phyloP scores from a whole-genome alignment of 345 rosid genomes.

The Geranium brycei region DNA sequence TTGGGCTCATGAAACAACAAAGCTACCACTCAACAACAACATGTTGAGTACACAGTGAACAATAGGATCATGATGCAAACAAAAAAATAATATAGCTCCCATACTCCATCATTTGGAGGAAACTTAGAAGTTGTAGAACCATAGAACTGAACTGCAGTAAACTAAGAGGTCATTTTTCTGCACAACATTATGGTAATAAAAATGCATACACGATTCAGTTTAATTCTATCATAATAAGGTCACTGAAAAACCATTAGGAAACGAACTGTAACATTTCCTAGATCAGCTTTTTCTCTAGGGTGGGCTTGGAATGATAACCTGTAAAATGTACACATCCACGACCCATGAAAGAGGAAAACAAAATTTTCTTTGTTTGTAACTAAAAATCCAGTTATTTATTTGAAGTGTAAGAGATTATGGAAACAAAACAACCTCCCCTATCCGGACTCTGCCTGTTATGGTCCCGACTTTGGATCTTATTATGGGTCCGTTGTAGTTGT shows the following conservation, averaged over 20 bases:
- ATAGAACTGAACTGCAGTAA: constrained; percentile 57
- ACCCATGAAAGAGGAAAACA: neutral
- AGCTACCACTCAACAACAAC: neutral
- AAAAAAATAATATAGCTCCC: no score
- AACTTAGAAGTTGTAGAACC: constrained; percentile 73
- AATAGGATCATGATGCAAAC: no score
- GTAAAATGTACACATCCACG: constrained; percentile 3
- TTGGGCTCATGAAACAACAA: neutral
- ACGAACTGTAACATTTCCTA: constrained; percentile 34
- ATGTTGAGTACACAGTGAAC: neutral
- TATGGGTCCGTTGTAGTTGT: no score
- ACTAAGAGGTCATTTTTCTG: constrained; percentile 4
- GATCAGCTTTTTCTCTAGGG: constrained; percentile 31
- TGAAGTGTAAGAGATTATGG: no score
- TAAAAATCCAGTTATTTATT: no score
- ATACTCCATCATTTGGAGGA: constrained; percentile 46
- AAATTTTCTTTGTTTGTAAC: no score
- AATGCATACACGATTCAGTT: neutral
- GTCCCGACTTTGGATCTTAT: no score
- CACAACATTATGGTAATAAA: neutral
- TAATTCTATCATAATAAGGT: neutral
- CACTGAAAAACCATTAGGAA: constrained; percentile 4
- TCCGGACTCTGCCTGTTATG: no score
- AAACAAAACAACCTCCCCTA: no score
- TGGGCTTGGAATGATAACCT: constrained; percentile 76